Percentiles rank a stretch among this genome's conserved stretches.
Conservation (phyloP, 2,329 filamentous ascomycete genomes). For the Pseudocercospora musae region DNA sequence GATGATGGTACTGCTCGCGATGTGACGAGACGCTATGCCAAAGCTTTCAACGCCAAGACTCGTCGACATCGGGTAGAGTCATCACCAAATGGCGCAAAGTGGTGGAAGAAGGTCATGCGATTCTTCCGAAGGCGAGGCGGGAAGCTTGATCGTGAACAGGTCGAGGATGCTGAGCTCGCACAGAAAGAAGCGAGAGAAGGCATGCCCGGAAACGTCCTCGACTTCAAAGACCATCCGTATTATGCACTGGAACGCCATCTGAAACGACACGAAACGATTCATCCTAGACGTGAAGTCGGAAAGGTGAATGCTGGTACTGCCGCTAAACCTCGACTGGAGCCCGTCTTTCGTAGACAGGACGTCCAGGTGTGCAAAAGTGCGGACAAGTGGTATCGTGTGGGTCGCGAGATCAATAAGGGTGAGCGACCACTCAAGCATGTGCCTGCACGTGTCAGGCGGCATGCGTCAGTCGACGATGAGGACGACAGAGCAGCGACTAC, state of each 20-base stretch:
- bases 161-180: slow-evolving; percentile 75
- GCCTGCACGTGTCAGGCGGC: slow-evolving; percentile 30
- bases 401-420: slow-evolving; percentile 70
- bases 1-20: slow-evolving; percentile 74
- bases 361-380: slow-evolving; percentile 74
- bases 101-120: slow-evolving; percentile 54
- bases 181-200: slow-evolving; percentile 68
- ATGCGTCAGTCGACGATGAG: slow-evolving; percentile 23
- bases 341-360: slow-evolving; percentile 77
- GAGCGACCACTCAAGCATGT: slow-evolving; percentile 79
- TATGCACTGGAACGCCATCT: slow-evolving; percentile 80
- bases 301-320: slow-evolving; percentile 66
- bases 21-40: slow-evolving; percentile 82
- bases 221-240: slow-evolving; percentile 42
- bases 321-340: slow-evolving; percentile 61
- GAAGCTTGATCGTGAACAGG: slow-evolving; percentile 66
- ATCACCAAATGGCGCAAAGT: slow-evolving; percentile 53
- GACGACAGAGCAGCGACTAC: slow-evolving; percentile 48
- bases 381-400: slow-evolving; percentile 88
- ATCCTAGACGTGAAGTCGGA: slow-evolving; percentile 69
- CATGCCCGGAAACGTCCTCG: slow-evolving; percentile 45
- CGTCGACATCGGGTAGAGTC: slow-evolving; percentile 74
- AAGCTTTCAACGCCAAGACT: slow-evolving; percentile 88
- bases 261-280: slow-evolving; percentile 75
- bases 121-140: slow-evolving; percentile 38